phyloP scores from a whole-genome alignment of 192 early-diverging fungal genomes.

The Dissophora globulifera region DNA sequence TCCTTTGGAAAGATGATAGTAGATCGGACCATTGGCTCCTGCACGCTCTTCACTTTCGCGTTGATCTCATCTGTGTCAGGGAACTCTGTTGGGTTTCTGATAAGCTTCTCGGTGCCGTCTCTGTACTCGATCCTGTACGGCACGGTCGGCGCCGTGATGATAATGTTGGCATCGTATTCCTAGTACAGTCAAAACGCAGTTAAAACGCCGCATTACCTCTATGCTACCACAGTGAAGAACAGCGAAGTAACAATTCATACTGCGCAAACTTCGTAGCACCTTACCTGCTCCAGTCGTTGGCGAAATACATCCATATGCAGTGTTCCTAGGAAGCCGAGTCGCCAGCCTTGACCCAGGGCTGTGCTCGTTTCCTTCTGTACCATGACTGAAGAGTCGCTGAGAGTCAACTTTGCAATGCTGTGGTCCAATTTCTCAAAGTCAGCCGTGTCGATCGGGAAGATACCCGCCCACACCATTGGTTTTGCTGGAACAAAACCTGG shows the following conservation, averaged over 20 bases:
- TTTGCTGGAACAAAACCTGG: constrained; percentile 96
- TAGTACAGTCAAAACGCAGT: constrained; percentile 17
- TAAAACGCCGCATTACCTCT: no score
- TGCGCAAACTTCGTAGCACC: background rate
- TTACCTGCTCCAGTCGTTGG: constrained; percentile 86
- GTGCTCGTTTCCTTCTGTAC: constrained; percentile 86
- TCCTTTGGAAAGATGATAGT: constrained; percentile 91
- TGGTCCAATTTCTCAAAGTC: constrained; percentile 92
- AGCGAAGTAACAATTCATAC: background rate
- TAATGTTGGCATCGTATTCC: constrained; percentile 92
- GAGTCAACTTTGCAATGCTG: constrained; percentile 89
- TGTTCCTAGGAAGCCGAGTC: constrained; percentile 95
- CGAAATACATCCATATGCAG: constrained; percentile 99
- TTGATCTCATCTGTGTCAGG: constrained; percentile 78
- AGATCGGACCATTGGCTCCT: constrained; percentile 93
- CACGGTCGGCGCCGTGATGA: constrained; percentile 94
- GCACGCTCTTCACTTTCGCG: constrained; percentile 70
- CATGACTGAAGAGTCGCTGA: constrained; percentile 95
- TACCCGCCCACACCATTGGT: constrained; percentile 93
- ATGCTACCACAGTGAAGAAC: no score
- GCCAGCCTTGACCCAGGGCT: constrained; percentile 95
- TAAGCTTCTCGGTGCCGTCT: constrained; percentile 58
- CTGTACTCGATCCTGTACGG: constrained; percentile 77
- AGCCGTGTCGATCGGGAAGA: constrained; percentile 90
- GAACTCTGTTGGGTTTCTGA: constrained; percentile 92